Percentiles rank a stretch among this genome's conserved stretches.
Evolutionary conservation across 1,139 yeast genomes (phyloP).

Genomic region (Taphrina communis): DNA sequence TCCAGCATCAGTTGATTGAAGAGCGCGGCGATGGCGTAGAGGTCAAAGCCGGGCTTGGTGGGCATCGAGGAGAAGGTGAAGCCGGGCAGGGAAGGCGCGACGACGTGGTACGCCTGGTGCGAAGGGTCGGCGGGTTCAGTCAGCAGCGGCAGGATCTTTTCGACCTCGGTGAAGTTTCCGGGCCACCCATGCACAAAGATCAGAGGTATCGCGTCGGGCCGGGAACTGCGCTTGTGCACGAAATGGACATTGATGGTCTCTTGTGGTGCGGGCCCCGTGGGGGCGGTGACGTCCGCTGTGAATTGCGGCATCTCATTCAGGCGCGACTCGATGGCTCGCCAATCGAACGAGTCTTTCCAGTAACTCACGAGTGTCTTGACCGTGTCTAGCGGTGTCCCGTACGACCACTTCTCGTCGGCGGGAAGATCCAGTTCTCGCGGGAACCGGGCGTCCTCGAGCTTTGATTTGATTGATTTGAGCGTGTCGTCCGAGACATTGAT

Average conservation of each 20-base stretch:
- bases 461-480: conserved; percentile 18
- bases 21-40: conserved; percentile 32
- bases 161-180: conserved; percentile 40
- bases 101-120: conserved; percentile 40
- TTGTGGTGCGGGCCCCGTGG: not conserved
- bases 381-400: conserved; percentile 28
- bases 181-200: conserved; percentile 41
- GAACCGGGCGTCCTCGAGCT: conserved; percentile 35
- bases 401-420: conserved; percentile 25
- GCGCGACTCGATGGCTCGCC: conserved; percentile 33
- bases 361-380: conserved; percentile 31
- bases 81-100: conserved; percentile 40
- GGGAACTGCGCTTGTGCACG: conserved; percentile 35
- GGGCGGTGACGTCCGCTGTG: conserved; percentile 29
- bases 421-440: conserved; percentile 29
- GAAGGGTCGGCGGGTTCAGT: conserved; percentile 32
- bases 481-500: conserved; percentile 23
- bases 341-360: conserved; percentile 37
- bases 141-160: conserved; percentile 37
- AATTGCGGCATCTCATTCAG: conserved; percentile 38
- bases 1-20: conserved; percentile 39
- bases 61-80: conserved; percentile 34
- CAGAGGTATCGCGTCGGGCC: conserved; percentile 37
- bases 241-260: conserved; percentile 37
- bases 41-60: conserved; percentile 32